Percentiles rank a stretch among this genome's conserved stretches.
phyloP scores from a whole-genome alignment of 2,329 filamentous ascomycete species.

The Nigrospora osmanthi region DNA sequence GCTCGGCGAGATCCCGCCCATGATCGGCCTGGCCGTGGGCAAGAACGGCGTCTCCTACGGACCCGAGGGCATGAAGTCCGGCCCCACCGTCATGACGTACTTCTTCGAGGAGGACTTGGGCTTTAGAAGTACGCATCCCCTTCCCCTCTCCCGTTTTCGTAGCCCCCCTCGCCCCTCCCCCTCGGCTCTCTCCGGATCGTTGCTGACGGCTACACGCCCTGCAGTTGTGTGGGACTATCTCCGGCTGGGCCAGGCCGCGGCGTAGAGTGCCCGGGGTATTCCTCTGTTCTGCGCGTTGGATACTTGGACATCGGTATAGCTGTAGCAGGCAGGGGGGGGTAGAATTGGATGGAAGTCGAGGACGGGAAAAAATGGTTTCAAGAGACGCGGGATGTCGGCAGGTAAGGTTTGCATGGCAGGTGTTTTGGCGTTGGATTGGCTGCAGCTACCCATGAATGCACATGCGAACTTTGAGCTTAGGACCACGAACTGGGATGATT shows the following conservation, averaged over 20 bases:
- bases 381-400: too few species aligned
- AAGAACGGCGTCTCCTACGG: conserved; percentile 60
- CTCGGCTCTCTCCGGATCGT: neutral
- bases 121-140: conserved; percentile 45
- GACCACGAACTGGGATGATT: too few species aligned
- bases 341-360: too few species aligned
- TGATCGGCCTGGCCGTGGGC: conserved; percentile 66
- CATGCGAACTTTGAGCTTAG: too few species aligned
- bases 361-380: too few species aligned
- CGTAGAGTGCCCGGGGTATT: conserved; percentile 2
- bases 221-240: conserved; percentile 23
- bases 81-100: conserved; percentile 52
- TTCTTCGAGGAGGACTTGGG: conserved; percentile 66
- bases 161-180: too few species aligned
- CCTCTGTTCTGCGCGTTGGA: too few species aligned
- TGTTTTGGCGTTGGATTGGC: too few species aligned
- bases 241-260: conserved; percentile 16
- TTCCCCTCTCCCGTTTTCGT: neutral
- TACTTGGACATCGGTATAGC: too few species aligned
- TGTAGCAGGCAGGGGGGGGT: too few species aligned
- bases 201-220: neutral
- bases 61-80: conserved; percentile 48
- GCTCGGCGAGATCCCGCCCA: conserved; percentile 48
- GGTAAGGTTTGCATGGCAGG: too few species aligned
- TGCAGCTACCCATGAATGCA: too few species aligned